A percentile compares a stretch with the other conserved stretches of the same genome.
phyloP scores from a whole-genome alignment of 805 yeast genomes.

The Helenozyma rhizophorensis region DNA sequence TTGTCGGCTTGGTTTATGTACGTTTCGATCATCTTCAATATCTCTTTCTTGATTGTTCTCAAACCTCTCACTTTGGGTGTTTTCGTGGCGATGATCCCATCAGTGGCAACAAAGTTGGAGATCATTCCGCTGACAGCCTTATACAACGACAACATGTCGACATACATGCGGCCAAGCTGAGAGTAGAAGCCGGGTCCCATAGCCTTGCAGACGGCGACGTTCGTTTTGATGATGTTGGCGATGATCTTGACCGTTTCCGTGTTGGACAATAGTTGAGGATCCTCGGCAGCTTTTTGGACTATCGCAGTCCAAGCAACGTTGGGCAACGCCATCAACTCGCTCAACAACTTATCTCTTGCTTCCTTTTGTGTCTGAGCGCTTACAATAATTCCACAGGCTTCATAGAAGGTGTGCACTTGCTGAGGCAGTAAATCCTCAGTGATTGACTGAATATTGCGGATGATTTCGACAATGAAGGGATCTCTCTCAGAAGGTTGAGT shows the following conservation, averaged over 20 bases:
- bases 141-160: conserved; percentile 85
- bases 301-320: conserved; percentile 93
- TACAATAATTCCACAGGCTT: conserved; percentile 92
- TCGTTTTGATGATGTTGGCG: conserved; percentile 91
- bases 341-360: conserved; percentile 65
- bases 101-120: conserved; percentile 69
- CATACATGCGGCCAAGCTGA: conserved; percentile 81
- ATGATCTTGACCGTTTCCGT: conserved; percentile 86
- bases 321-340: conserved; percentile 84
- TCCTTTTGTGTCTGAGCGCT: conserved; percentile 76
- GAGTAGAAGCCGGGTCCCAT: conserved; percentile 88
- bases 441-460: conserved; percentile 73
- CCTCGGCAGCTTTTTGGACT: conserved; percentile 76
- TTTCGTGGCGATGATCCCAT: conserved; percentile 87
- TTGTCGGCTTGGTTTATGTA: conserved; percentile 86
- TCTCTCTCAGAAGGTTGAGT: conserved; percentile 80
- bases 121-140: conserved; percentile 86
- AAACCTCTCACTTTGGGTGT: conserved; percentile 93
- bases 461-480: conserved; percentile 89
- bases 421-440: conserved; percentile 94
- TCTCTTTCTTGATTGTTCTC: conserved; percentile 94
- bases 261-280: conserved; percentile 73
- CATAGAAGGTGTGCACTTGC: conserved; percentile 96
- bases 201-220: conserved; percentile 91
- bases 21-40: conserved; percentile 81